Evolutionary conservation across 768 basidiomycete species (phyloP).

Genomic region (Cystobasidiopsis lactophilus): DNA sequence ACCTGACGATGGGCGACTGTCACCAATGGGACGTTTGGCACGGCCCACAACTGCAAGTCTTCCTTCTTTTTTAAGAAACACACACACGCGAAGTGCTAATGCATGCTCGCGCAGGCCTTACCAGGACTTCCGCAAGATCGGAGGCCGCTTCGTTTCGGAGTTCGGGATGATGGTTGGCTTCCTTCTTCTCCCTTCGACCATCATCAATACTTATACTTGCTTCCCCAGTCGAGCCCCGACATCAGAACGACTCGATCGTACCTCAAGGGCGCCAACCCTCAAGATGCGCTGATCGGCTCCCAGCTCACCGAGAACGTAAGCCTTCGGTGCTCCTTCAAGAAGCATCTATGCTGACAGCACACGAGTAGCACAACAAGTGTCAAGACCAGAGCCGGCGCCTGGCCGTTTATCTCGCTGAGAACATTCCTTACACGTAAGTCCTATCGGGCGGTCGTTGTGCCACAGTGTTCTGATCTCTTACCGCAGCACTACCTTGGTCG

Average conservation of each 20-base stretch:
- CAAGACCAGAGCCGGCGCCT: constrained; percentile 12
- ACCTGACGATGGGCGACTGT: constrained; percentile 58
- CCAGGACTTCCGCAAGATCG: constrained; percentile 75
- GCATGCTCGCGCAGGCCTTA: no score
- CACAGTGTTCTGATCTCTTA: no score
- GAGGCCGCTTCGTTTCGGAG: constrained; percentile 71
- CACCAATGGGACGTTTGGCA: constrained; percentile 55
- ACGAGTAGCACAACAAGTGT: constrained; percentile 68
- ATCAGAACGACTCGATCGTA: constrained; percentile 50
- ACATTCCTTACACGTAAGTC: constrained; percentile 81
- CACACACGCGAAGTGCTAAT: no score
- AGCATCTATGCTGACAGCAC: no score
- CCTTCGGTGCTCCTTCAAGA: no score
- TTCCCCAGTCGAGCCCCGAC: constrained; percentile 54
- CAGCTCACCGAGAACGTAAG: no score
- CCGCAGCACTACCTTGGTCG: constrained; percentile 69
- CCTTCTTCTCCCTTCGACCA: no score
- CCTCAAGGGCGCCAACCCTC: constrained; percentile 45
- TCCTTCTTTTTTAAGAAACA: no score
- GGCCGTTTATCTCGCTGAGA: constrained; percentile 72
- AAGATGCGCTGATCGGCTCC: no score
- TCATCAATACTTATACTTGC: no score
- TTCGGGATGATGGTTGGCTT: constrained; percentile 59
- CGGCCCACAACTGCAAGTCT: constrained; percentile 44
- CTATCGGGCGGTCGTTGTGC: no score